Evolutionary conservation across 148 eudicot species (phyloP), one percentile per base, ranked within the genome.

Genomic region (Arctostaphylos glauca): DNA sequence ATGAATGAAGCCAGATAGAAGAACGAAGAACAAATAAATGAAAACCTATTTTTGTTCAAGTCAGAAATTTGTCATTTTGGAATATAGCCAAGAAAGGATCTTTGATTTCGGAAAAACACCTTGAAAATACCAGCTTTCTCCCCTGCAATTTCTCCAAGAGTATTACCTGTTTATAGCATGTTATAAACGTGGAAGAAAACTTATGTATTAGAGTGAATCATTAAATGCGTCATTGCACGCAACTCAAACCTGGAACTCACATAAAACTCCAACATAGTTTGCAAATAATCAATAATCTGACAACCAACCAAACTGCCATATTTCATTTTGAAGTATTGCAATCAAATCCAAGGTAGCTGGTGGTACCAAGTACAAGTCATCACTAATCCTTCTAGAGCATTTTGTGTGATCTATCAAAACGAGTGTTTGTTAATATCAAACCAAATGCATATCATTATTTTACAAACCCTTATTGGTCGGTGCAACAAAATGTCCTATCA

Each of bases 121-220:
- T 97, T 97, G 44, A 94, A 88, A 79, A 97, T 97, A 76, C 99
- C 99, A 80, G 99, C 94, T 85, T 97, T 97, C 85, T 94, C 97
- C 66, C 92, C 97, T 80, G 99, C 98, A 87, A 97, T 97, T 89
- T 88, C 91, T 81, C 94, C 96, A 80, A 97, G 95, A 78, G 99
- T 97, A 83, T 97, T 85, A 79, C 99, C 99, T 97, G 92, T 23
- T 56, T 77, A 64, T 81, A 86, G 73, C 47, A 81, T 81, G 66
- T 78, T 55, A 58, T 15, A 80, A 66, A 68, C 52, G 19, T n/a
- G 0, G 43, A 48, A 6, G 60, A 81, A 81, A 83, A 58, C 49
- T n/a, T n/a, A 58, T 38, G 48, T 5, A 80, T 25, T 15, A 5
- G 66, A 47, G 52, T 80, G 64, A 74, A 18, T 73, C 62, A 73